Conservation (phyloP, 75 land plant species). For the Larix kaempferi region DNA sequence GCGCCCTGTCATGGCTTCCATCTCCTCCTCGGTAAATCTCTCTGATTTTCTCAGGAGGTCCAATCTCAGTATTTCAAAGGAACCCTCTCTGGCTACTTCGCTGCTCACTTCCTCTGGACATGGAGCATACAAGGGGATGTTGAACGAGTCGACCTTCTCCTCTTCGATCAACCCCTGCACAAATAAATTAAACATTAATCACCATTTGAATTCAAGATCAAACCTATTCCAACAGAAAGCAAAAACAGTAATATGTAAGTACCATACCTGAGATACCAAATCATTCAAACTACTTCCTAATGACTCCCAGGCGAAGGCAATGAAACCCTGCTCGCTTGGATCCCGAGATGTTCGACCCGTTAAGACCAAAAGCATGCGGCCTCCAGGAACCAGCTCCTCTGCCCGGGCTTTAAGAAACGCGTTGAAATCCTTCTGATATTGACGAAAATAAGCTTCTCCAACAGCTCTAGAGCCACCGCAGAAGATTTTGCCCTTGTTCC, state of each 20-base stretch:
- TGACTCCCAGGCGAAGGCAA: not conserved
- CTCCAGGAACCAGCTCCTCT: conserved; percentile 24
- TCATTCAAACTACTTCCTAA: not conserved
- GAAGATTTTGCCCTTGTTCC: conserved; percentile 24
- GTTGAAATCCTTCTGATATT: conserved; percentile 28
- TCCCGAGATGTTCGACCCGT: conserved; percentile 19
- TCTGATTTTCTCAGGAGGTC: conserved; percentile 1
- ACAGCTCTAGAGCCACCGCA: conserved; percentile 14
- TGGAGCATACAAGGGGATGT: conserved; percentile 34
- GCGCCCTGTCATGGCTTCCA: not conserved
- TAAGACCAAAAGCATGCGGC: conserved; percentile 23
- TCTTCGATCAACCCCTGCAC: conserved; percentile 30
- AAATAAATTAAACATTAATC: not conserved
- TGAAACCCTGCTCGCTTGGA: not conserved
- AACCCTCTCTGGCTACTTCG: conserved; percentile 28
- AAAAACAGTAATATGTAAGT: not conserved
- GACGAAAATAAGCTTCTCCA: conserved; percentile 17
- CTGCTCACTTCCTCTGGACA: conserved; percentile 16
- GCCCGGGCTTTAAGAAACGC: conserved; percentile 22
- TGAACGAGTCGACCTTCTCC: conserved; percentile 35
- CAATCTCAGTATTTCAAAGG: conserved; percentile 16
- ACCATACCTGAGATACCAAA: conserved; percentile 37
- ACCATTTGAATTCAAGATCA: not conserved
- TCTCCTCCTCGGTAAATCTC: not conserved
- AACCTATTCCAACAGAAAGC: not conserved